These are phyloP conservation scores for Lotus japonicus DNA, from an alignment of 306 rosid species.

Conservation along the genomic window DNA sequence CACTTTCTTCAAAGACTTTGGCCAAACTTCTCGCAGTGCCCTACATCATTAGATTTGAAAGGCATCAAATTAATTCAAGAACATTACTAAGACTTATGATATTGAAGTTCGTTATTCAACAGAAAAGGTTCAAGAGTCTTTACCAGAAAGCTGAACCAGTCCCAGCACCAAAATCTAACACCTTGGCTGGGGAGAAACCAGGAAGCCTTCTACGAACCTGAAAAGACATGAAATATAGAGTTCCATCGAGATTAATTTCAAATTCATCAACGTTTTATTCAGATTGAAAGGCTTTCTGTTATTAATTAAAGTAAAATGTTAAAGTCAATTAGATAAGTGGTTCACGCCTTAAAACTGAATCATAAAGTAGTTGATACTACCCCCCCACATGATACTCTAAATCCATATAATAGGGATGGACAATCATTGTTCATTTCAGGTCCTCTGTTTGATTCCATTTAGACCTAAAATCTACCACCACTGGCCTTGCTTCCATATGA, in stretches of 20 bases:
- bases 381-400: not conserved
- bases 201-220: slow-evolving; percentile 82
- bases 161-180: slow-evolving; percentile 92
- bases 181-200: slow-evolving; percentile 68
- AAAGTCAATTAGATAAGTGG: not conserved
- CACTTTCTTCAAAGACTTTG: slow-evolving; percentile 63
- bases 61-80: not conserved
- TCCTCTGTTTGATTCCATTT: not conserved
- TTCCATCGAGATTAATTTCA: not conserved
- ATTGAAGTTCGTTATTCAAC: slow-evolving; percentile 6
- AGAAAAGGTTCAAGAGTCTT: slow-evolving; percentile 20
- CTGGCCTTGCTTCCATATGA: no score
- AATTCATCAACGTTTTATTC: not conserved
- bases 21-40: slow-evolving; percentile 95
- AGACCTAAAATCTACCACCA: no score
- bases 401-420: not conserved
- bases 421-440: slow-evolving; percentile 1
- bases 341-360: not conserved
- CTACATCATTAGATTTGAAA: slow-evolving; percentile 39
- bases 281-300: not conserved
- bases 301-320: not conserved
- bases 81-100: not conserved
- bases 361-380: not conserved
- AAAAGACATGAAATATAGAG: not conserved
- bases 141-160: slow-evolving; percentile 97